Conservation (phyloP, 1,139 yeast species). For the Pichiaceae sp. region DNA sequence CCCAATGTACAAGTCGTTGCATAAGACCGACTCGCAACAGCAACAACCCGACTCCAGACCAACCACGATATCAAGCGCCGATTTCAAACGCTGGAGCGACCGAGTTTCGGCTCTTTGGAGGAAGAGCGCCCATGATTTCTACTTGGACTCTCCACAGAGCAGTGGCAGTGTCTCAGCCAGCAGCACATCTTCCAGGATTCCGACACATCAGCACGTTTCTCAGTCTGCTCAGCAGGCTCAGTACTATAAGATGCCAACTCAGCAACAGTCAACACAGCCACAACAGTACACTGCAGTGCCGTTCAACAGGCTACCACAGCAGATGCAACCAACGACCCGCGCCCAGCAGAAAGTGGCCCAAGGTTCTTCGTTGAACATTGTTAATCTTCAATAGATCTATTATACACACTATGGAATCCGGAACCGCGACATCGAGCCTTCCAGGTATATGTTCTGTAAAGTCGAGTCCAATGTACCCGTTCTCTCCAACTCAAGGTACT, state of each 20-base stretch:
- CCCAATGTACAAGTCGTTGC: constrained; percentile 59
- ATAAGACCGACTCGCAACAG: constrained; percentile 25
- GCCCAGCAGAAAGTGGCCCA: constrained; percentile 18
- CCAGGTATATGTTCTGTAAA: constrained; percentile 61
- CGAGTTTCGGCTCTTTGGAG: constrained; percentile 15
- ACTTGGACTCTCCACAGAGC: too few relatives aligned
- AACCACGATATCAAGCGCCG: constrained; percentile 5
- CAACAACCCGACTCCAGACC: background rate
- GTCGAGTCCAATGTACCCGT: constrained; percentile 53
- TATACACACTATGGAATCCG: constrained; percentile 39
- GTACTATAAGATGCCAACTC: too few relatives aligned
- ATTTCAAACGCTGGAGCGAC: constrained; percentile 2
- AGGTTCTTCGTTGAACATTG: constrained; percentile 12
- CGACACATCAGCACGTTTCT: too few relatives aligned
- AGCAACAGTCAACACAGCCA: background rate
- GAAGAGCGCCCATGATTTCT: constrained; percentile 12
- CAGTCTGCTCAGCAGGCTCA: constrained; percentile 3
- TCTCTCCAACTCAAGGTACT: constrained; percentile 53
- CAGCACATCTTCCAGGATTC: too few relatives aligned
- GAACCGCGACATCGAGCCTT: constrained; percentile 59
- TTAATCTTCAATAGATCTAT: constrained; percentile 10
- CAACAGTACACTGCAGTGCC: constrained; percentile 1
- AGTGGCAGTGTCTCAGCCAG: too few relatives aligned
- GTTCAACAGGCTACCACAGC: constrained; percentile 6
- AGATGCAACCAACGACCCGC: constrained; percentile 19